Percentiles rank a stretch among this genome's conserved stretches.
Evolutionary conservation across 108 stramenopile genomes (phyloP).

Genomic region (Nitzschia inconspicua): DNA sequence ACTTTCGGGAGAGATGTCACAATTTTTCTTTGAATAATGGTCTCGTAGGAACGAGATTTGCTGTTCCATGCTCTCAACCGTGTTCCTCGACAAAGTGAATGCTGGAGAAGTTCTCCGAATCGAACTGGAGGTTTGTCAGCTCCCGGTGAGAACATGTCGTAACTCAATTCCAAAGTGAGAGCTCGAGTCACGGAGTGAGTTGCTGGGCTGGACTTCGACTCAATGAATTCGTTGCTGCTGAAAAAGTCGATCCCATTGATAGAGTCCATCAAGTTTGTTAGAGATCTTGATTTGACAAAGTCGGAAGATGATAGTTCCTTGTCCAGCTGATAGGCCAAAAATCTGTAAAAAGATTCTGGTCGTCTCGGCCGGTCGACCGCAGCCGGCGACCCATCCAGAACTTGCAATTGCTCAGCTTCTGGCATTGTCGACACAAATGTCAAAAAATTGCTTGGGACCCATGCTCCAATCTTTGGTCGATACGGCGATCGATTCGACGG

Average conservation of each 20-base stretch:
- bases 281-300: slow-evolving; percentile 12
- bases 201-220: slow-evolving; percentile 41
- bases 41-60: slow-evolving; percentile 63
- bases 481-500: slow-evolving; percentile 15
- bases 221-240: slow-evolving; percentile 62
- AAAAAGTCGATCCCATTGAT: slow-evolving; percentile 71
- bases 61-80: slow-evolving; percentile 77
- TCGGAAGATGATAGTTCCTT: slow-evolving; percentile 45
- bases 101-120: slow-evolving; percentile 70
- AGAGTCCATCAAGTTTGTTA: slow-evolving; percentile 49
- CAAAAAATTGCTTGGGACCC: slow-evolving; percentile 72
- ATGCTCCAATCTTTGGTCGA: slow-evolving; percentile 51
- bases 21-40: slow-evolving; percentile 80
- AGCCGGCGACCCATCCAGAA: slow-evolving; percentile 74
- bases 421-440: slow-evolving; percentile 57
- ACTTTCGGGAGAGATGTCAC: slow-evolving; percentile 63
- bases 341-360: slow-evolving; percentile 83
- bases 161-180: slow-evolving; percentile 65
- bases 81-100: slow-evolving; percentile 71
- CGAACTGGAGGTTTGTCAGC: slow-evolving; percentile 7
- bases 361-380: slow-evolving; percentile 64
- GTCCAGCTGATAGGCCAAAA: slow-evolving; percentile 72
- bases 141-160: slow-evolving; percentile 45
- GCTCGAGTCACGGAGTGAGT: slow-evolving; percentile 53
- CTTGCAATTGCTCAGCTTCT: slow-evolving; percentile 72